A percentile compares a stretch with the other conserved stretches of the same genome.
Evolutionary conservation across 768 basidiomycete species (phyloP).

Genomic region (Strobilomyces confusus): DNA sequence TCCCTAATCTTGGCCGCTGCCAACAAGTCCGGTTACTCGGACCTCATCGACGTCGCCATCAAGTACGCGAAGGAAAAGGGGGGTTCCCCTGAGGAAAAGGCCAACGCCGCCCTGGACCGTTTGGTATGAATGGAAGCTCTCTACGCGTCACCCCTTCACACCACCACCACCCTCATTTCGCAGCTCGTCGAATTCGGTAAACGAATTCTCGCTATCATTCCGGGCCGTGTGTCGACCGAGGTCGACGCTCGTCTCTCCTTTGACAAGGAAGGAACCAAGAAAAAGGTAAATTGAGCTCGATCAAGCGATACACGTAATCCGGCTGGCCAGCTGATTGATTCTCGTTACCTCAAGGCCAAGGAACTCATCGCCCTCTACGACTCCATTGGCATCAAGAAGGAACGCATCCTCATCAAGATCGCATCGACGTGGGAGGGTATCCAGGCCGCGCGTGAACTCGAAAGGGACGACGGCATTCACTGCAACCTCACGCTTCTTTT

Average conservation of each 20-base stretch:
- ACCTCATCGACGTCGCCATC: constrained; percentile 74
- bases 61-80: constrained; percentile 77
- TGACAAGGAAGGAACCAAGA: constrained; percentile 89
- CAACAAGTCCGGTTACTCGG: constrained; percentile 81
- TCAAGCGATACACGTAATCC: constrained; percentile 21
- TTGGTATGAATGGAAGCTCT: constrained; percentile 53
- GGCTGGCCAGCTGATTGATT: constrained; percentile 10
- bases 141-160: constrained; percentile 6
- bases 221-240: constrained; percentile 98
- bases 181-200: constrained; percentile 97
- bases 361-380: constrained; percentile 93
- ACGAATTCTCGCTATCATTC: constrained; percentile 92
- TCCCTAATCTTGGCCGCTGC: constrained; percentile 92
- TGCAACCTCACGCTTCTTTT: constrained; percentile 99
- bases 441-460: constrained; percentile 95
- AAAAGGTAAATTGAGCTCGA: constrained; percentile 52
- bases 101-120: constrained; percentile 80
- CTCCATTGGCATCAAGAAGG: constrained; percentile 88
- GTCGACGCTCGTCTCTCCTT: constrained; percentile 98
- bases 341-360: constrained; percentile 48
- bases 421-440: constrained; percentile 99
- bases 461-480: constrained; percentile 90
- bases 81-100: constrained; percentile 68
- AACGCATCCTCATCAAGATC: constrained; percentile 98
- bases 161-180: constrained; percentile 18